Base-by-base conservation (phyloP, 139 green algal genomes). In the Pseudopediastrum boryanum region DNA sequence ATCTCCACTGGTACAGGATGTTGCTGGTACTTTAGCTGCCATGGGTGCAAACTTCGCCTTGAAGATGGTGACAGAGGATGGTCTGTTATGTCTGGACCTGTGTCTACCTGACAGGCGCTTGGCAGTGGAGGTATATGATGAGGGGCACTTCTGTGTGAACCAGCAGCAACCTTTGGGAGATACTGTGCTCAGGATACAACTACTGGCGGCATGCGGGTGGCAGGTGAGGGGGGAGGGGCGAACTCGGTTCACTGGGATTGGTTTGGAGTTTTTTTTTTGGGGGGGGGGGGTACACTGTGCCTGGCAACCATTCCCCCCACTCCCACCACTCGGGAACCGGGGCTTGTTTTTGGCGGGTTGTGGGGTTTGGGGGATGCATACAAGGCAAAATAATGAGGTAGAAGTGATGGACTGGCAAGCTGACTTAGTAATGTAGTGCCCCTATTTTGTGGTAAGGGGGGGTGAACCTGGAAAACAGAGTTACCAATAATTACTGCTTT, bases 111-210 rank as follows among this genome's bases (percentile, higher is more conserved):
- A 80, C 16, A 78, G 74, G 29, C 74, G 62, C 13, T 21, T 81
- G 2, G 74, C 74, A 3, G 33, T 81, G 33, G 74, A 81, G 62
- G 74, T 74, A 29, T 63, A 74, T 50, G 74, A 72, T 29, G 25
- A 62, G 1, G 67, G 33, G 27, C 35, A 31, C 31, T 81, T 81
- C 74, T 74, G 74, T 38, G 23, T 27, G 36, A 81, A 81, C 62
- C 73, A 80, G 74, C 74, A 71, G 62, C 74, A 81, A 36, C 74
- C 74, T 10, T 63, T 81, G 21, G 74, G 74, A 6, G 74, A 74
- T 35, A 81, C 62, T 7, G 74, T 81, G 10, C 72, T 81, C 62
- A 51, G 74, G 9, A 74, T 81, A 2, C 74, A 81, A 63, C 61
- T 81, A 46, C 71, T 78, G 54, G n/a, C 43, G 33, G 71, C 71